These are phyloP conservation scores for Mallotus japonicus DNA, from an alignment of 441 rosid species.

Conservation along the genomic window DNA sequence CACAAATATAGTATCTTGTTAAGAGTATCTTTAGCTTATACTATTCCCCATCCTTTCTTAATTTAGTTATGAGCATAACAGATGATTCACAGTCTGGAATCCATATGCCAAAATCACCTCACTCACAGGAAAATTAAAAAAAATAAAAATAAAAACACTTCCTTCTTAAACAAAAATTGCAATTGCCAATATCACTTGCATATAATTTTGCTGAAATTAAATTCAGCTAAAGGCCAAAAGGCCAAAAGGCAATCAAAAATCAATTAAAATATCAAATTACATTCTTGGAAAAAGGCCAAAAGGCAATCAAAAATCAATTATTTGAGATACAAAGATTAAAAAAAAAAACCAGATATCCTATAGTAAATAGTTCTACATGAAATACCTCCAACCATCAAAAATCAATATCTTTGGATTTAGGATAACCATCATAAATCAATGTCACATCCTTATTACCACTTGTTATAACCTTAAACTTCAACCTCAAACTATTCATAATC, in stretches of 20 bases:
- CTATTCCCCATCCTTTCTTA: background rate
- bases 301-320: background rate
- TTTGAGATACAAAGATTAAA: background rate
- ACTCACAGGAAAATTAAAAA: background rate
- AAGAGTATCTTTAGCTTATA: too few species aligned
- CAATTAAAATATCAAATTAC: background rate
- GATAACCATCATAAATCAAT: conserved; percentile 63
- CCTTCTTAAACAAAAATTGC: background rate
- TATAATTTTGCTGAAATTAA: background rate
- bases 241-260: background rate
- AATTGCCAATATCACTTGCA: background rate
- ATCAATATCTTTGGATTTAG: conserved; percentile 50
- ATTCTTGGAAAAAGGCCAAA: background rate
- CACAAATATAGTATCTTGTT: too few species aligned
- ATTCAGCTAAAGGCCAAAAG: background rate
- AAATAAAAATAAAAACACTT: background rate
- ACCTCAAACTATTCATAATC: conserved; percentile 55
- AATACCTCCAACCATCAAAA: conserved; percentile 39
- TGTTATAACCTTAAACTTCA: conserved; percentile 59
- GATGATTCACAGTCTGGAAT: background rate
- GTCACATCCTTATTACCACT: conserved; percentile 62
- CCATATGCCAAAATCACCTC: background rate
- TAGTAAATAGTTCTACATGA: background rate
- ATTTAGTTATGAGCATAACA: background rate
- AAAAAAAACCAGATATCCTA: background rate